Conservation (phyloP, 768 basidiomycete genomes). For the Suillus weaverae region DNA sequence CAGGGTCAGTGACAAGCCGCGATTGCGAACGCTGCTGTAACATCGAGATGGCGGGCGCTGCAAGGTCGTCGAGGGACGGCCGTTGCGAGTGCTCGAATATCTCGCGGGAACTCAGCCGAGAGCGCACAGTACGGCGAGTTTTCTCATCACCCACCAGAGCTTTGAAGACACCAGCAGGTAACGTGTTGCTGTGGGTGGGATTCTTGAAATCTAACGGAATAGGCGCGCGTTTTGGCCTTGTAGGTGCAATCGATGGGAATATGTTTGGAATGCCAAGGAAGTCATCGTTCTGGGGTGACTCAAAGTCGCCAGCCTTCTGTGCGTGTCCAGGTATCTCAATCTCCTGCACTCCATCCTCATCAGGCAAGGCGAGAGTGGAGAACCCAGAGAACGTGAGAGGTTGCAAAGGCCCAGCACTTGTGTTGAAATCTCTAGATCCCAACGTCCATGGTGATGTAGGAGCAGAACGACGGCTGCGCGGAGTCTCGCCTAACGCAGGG, state of each 20-base stretch:
- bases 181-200: conserved; percentile 64
- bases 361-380: conserved; percentile 37
- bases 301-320: conserved; percentile 8
- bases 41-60: conserved; percentile 65
- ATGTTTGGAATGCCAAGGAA: conserved; percentile 1
- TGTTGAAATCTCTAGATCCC: conserved; percentile 23
- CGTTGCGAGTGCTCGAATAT: conserved; percentile 65
- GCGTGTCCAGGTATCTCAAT: conserved; percentile 10
- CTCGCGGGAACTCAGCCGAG: conserved; percentile 73
- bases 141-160: conserved; percentile 69
- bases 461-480: conserved; percentile 48
- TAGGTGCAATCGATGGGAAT: conserved; percentile 15
- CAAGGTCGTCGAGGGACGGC: conserved; percentile 77
- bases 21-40: conserved; percentile 57
- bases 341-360: conserved; percentile 13
- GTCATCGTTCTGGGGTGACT: conserved; percentile 19
- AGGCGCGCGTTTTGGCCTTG: conserved; percentile 63
- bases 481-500: conserved; percentile 55
- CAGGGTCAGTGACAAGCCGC: conserved; percentile 61
- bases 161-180: conserved; percentile 86
- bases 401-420: conserved; percentile 25
- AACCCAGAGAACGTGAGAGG: conserved; percentile 72
- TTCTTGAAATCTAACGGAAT: conserved; percentile 80
- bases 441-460: conserved; percentile 39
- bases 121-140: conserved; percentile 70